Base-by-base conservation (phyloP, 2,329 filamentous ascomycete genomes). In the Ceratocystiopsis sp. region DNA sequence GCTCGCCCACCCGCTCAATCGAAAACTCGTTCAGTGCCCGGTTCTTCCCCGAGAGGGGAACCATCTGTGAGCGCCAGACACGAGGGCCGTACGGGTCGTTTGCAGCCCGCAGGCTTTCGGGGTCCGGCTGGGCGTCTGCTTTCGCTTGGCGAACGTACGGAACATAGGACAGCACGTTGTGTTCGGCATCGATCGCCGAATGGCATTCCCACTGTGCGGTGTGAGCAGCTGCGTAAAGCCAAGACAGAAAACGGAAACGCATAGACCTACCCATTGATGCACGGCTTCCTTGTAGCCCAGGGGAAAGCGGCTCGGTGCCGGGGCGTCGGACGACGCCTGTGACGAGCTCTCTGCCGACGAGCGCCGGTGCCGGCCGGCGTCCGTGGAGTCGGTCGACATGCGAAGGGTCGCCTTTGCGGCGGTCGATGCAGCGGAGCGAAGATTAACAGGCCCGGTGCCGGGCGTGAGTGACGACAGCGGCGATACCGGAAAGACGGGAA, bases 1-100 rank as follows among this genome's bases (percentile, higher is more conserved):
- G 62, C 56, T 95, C 87, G 34, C 78, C 84, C 1, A 85, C 64
- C 41, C 87, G 72, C 63, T 94, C 84, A 2, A 98, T 75, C 1
- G 83, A 86, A 59, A 95, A 91, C 57, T 98, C 91, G 56, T 98
- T 96, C 48, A 98, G 61, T 3, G 79, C 82, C 41, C 91, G 76
- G 57, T 93, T 77, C 59, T 86, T 91, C 43, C 91, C 91, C 15
- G 80, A 77, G 45, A 98, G 67, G 49, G 79, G 65, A 12, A 98
- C 84, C 67, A 95, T 79, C 47, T 80, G 78, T 33, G 84, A 86
- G 49, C 80, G 75, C 86, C 91, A 96, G 58, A 79, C 69, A 49
- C 91, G 75, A 19, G 83, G 82, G 11, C 91, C 91, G 53, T 84
- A 80, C 0, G 87, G 87, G 53, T 96, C 86, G 29, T 61, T 67